Base-by-base conservation (phyloP, 1,284 basidiomycete genomes). In the Entoloma clypeatum region DNA sequence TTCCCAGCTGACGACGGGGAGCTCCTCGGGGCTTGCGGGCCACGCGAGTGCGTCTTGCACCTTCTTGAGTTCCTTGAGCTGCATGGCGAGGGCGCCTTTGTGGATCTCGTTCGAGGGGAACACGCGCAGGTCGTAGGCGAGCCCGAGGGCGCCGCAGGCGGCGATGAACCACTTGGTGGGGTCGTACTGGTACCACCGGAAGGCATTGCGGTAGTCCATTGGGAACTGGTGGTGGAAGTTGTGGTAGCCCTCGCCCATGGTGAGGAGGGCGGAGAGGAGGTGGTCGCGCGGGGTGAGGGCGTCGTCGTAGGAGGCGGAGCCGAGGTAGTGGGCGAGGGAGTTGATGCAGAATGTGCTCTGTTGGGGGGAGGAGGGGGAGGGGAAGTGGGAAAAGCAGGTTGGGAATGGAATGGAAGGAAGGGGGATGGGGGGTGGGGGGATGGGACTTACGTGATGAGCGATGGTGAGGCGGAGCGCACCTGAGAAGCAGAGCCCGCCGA, bases 221-320 rank as follows among this genome's bases (percentile, higher is more conserved):
- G 87, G 88, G 69, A 90, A 91, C 54, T 89, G 86, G 55, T 86
- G 88, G 62, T 91, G 88, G 64, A 93, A 93, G 63, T 93, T 93
- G 67, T 94, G 91, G 64, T 93, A 94, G 7, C 91, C 91, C 68
- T 94, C 91, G 10, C 92, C 91, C 70, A 92, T 81, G 3, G 91
- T 93, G 45, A 88, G 71, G 45, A 93, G 71, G 11, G 92, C 91
- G 19, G 91, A 92, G 46, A 94, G 58, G 54, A 92, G 69, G 65
- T 92, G 88, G 61, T 92, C 89, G 28, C 84, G 75, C 30, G 90
- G 88, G 23, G 84, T 81, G 58, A 87, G 78, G 55, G 73, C 81
- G 70, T 93, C 89, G 62, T 93, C 92, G 54, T 89, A 94, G 0
- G 90, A 81, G 13, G 84, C 74, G 45, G 82, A 79, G 32, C 91